These are phyloP conservation scores for Epichloe amarillans DNA, from an alignment of 2,329 filamentous ascomycete genomes.

Conservation along the genomic window DNA sequence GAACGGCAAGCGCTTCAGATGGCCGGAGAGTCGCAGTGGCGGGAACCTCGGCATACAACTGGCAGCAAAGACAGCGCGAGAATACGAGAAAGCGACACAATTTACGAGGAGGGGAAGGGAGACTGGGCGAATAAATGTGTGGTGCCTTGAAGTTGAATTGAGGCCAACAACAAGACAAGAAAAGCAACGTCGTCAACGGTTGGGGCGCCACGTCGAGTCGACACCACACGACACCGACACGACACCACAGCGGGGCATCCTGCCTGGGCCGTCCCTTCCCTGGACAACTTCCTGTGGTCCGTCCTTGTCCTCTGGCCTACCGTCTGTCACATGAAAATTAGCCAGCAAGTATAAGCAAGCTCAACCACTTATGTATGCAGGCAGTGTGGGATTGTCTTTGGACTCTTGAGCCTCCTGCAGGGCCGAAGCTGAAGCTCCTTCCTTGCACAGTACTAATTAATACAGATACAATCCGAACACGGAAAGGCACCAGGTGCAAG, in stretches of 20 bases:
- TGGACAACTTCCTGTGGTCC: background rate
- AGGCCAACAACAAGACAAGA: background rate
- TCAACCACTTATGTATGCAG: background rate
- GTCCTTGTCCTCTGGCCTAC: background rate
- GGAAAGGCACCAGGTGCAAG: background rate
- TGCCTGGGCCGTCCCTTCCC: background rate
- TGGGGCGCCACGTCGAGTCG: background rate
- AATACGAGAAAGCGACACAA: background rate
- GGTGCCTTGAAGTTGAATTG: background rate
- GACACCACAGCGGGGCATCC: background rate
- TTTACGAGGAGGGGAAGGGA: background rate
- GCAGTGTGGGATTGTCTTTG: too few species aligned
- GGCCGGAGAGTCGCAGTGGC: background rate
- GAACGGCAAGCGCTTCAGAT: background rate
- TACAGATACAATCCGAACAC: background rate
- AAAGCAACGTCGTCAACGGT: background rate
- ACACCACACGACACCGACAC: background rate
- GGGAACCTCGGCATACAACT: slow-evolving; percentile 4
- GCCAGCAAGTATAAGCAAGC: background rate
- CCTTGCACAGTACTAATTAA: background rate
- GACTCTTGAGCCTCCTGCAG: too few species aligned
- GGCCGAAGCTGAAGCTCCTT: too few species aligned
- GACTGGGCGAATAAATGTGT: background rate
- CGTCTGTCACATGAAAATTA: background rate
- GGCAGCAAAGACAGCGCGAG: background rate